A percentile compares a stretch with the other conserved stretches of the same genome.
phyloP scores from a whole-genome alignment of 257 asterid species.

The Jacaranda mimosifolia region DNA sequence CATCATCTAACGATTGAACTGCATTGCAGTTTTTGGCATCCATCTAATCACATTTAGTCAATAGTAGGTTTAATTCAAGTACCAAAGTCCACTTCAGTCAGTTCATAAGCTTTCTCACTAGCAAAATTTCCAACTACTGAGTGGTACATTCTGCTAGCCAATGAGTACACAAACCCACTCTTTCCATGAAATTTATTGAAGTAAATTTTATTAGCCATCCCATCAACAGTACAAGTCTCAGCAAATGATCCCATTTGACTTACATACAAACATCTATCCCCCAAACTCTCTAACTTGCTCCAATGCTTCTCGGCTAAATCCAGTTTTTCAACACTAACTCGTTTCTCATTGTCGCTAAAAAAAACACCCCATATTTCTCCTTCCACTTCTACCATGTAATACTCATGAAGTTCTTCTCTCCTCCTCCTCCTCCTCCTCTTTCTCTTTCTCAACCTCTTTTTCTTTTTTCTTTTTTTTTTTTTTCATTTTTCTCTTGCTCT shows the following conservation, averaged over 20 bases:
- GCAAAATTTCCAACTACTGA: not conserved
- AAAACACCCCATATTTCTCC: constrained; percentile 20
- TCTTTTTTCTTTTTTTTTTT: not conserved
- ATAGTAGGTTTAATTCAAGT: constrained; percentile 4
- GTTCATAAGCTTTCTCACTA: constrained; percentile 3
- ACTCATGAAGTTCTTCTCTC: not conserved
- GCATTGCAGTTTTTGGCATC: no score
- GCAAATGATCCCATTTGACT: constrained; percentile 9
- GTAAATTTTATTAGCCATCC: constrained; percentile 32
- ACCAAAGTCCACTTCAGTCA: not conserved
- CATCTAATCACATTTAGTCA: not conserved
- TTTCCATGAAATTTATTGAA: constrained; percentile 12
- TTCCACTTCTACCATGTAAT: not conserved
- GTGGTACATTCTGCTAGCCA: constrained; percentile 13
- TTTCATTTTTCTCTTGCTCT: not conserved
- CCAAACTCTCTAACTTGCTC: not conserved
- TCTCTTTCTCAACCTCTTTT: not conserved
- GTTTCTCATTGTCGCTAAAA: not conserved
- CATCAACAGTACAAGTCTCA: not conserved
- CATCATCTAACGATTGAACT: no score
- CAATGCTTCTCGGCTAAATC: constrained; percentile 11
- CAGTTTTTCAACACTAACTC: not conserved
- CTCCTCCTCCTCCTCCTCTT: not conserved
- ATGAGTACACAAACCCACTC: constrained; percentile 20
- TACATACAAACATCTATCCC: constrained; percentile 23